Percentiles rank a stretch among this genome's conserved stretches.
These are phyloP conservation scores for Paramecium primaurelia DNA, from an alignment of 73 alveolate genomes.

Conservation along the genomic window DNA sequence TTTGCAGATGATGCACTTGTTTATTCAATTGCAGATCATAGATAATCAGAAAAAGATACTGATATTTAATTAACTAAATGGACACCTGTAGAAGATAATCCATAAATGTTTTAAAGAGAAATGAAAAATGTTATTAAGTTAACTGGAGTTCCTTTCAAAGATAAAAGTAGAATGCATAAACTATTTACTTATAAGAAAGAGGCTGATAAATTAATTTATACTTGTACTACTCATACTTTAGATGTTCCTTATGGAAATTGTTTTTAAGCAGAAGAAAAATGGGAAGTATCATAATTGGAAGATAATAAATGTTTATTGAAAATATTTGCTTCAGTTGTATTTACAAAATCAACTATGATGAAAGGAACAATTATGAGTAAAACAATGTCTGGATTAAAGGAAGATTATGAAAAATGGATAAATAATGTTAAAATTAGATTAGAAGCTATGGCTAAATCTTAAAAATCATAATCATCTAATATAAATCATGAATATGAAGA, in stretches of 20 bases:
- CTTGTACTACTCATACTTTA: constrained; percentile 43
- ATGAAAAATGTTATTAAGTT: constrained; percentile 27
- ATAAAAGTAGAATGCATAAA: constrained; percentile 41
- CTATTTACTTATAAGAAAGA: constrained; percentile 20
- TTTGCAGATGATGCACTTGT: constrained; percentile 16
- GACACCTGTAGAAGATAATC: constrained; percentile 4
- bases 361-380: background rate
- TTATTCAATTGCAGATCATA: constrained; percentile 15
- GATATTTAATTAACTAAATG: constrained; percentile 5
- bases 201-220: background rate
- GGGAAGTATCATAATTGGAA: constrained; percentile 27
- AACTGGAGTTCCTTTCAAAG: constrained; percentile 31
- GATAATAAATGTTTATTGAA: constrained; percentile 17
- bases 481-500: background rate
- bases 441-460: background rate
- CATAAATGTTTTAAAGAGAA: constrained; percentile 27
- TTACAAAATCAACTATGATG: constrained; percentile 46
- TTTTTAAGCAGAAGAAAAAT: constrained; percentile 24
- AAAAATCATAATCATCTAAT: background rate
- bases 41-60: background rate
- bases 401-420: constrained; percentile 38
- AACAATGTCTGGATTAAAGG: constrained; percentile 13
- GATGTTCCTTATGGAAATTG: constrained; percentile 44
- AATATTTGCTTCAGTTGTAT: background rate
- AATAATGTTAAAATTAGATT: background rate